Evolutionary conservation across 371 early-diverging fungal species (phyloP), one percentile per base, ranked within the genome.

Genomic region (Mucor sp.): DNA sequence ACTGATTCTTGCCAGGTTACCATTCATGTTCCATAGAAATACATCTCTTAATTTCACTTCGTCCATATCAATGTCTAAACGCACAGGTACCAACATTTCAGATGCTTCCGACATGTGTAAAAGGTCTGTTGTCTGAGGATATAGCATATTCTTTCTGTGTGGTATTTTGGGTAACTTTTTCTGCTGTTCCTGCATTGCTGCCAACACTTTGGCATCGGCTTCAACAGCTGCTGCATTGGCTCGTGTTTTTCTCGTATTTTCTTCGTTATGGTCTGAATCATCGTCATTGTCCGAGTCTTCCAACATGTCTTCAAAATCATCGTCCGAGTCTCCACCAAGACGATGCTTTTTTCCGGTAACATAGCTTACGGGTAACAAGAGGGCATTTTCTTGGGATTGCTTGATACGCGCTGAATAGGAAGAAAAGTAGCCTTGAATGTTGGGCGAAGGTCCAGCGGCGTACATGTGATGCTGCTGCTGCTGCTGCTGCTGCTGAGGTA

Each of bases 11-110:
- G 69, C 76, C 72, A 79, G 58, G 5, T 48, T 76, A 85, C 87
- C 92, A 74, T 92, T 89, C 70, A 93, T 77, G 68, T 95, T 94
- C 95, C 95, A 95, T 47, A 90, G 80, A 77, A 95, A 94, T 21
- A 76, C 74, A 71, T 95, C 95, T 25, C 87, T 79, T 57, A 94
- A 65, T 67, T 88, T 89, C 50, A 86, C 75, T 41, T 90, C 91
- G 43, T 94, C 94, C 11, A 93, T 58, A 71, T 95, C 95, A 58
- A 94, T 71, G 69, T 94, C 94, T 28, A 95, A 66, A 14, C 89
- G 82, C 50, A 95, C 90, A 8, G 95, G 95, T 0, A 94, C 89
- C n/a, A 95, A 68, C 0, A 77, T 63, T 76, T 90, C 90, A 12
- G 77, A 76, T 33, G 85, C 80, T 60, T 86, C 86, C 30, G 89